A percentile compares a stretch with the other conserved stretches of the same genome.
phyloP scores from a whole-genome alignment of 768 basidiomycete species.

The Serendipita sp. region DNA sequence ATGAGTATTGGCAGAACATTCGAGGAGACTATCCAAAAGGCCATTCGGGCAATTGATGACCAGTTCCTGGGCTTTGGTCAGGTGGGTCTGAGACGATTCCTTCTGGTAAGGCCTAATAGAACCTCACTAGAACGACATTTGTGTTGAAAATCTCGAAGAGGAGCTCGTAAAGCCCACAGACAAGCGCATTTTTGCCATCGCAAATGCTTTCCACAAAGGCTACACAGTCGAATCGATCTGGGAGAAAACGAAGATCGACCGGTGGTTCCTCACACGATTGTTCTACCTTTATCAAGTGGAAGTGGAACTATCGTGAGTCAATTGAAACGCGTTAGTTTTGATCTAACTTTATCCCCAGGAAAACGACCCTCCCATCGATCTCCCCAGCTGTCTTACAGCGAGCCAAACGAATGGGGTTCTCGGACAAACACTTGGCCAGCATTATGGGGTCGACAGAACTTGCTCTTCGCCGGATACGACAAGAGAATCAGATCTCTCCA shows the following conservation, averaged over 20 bases:
- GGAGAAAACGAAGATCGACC: conserved; percentile 91
- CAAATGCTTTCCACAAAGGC: conserved; percentile 90
- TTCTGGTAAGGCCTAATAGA: conserved; percentile 98
- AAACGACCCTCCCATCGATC: conserved; percentile 71
- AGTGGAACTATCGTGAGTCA: conserved; percentile 37
- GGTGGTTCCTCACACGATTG: conserved; percentile 21
- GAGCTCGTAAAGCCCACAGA: conserved; percentile 79
- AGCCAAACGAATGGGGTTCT: conserved; percentile 91
- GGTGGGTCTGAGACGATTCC: conserved; percentile 44
- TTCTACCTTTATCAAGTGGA: conserved; percentile 99
- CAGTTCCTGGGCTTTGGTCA: conserved; percentile 93
- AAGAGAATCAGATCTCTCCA: conserved; percentile 75
- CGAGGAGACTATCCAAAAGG: conserved; percentile 96
- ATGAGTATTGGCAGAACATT: conserved; percentile 99
- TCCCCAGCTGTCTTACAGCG: conserved; percentile 65
- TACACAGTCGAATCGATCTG: conserved; percentile 84
- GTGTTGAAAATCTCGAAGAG: conserved; percentile 68
- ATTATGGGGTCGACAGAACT: conserved; percentile 60
- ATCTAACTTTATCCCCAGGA: conserved; percentile 64
- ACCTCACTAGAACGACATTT: conserved; percentile 93
- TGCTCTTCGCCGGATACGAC: conserved; percentile 67
- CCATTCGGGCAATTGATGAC: conserved; percentile 93
- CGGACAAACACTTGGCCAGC: conserved; percentile 81
- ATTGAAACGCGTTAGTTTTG: conserved; percentile 95
- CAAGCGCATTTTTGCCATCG: conserved; percentile 90